Evolutionary conservation across 2,329 filamentous ascomycete species (phyloP).

Genomic region (Exophiala sp.): DNA sequence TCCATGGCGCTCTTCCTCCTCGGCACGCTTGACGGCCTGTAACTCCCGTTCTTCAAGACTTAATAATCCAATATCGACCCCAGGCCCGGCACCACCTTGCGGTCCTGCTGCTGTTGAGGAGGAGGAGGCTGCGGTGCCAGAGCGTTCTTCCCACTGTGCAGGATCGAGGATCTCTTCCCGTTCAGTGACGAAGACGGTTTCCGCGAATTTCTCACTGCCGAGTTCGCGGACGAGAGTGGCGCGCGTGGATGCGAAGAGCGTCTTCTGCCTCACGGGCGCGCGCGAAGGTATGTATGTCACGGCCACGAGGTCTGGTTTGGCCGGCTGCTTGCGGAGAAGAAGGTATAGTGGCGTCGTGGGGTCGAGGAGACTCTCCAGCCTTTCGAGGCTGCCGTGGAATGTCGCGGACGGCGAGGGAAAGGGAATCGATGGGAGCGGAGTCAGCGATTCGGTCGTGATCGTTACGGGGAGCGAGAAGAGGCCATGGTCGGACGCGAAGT

Average conservation of each 20-base stretch:
- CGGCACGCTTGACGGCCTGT: constrained; percentile 53
- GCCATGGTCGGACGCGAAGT: constrained; percentile 38
- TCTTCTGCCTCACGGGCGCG: constrained; percentile 60
- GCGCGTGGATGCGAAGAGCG: constrained; percentile 59
- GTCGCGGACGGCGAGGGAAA: constrained; percentile 34
- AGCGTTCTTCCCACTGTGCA: constrained; percentile 50
- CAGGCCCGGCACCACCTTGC: constrained; percentile 26
- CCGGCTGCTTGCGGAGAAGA: constrained; percentile 44
- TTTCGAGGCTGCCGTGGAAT: constrained; percentile 48
- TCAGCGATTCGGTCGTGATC: constrained; percentile 42
- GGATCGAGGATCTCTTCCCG: constrained; percentile 51
- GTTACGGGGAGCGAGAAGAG: constrained; percentile 44
- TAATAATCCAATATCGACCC: constrained; percentile 47
- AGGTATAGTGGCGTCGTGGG: constrained; percentile 56
- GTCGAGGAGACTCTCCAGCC: constrained; percentile 48
- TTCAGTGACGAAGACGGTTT: constrained; percentile 55
- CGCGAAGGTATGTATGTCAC: constrained; percentile 59
- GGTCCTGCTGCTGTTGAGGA: constrained; percentile 35
- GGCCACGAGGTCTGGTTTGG: constrained; percentile 39
- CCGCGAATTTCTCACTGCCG: constrained; percentile 54
- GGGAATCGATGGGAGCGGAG: constrained; percentile 36
- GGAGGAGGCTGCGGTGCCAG: constrained; percentile 29
- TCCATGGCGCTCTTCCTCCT: constrained; percentile 52
- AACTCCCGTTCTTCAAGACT: constrained; percentile 56
- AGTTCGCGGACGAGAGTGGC: constrained; percentile 55